phyloP scores from a whole-genome alignment of 1,139 yeast genomes.

The Debaryomyces robertsiae region DNA sequence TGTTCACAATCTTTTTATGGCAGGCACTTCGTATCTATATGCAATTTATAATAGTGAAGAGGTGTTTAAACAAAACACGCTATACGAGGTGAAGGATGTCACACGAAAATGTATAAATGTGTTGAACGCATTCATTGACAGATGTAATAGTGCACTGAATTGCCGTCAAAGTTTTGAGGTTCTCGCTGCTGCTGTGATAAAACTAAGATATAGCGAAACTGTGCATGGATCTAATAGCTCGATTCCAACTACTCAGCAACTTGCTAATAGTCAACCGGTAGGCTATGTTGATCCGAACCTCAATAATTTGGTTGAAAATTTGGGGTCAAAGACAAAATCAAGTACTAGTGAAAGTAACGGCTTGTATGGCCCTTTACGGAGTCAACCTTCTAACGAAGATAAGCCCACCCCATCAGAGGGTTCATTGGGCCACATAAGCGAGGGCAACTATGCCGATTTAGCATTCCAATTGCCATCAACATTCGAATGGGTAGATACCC shows the following conservation, averaged over 20 bases:
- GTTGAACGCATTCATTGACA: constrained; percentile 60
- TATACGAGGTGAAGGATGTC: constrained; percentile 55
- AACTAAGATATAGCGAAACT: constrained; percentile 55
- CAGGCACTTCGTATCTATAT: constrained; percentile 82
- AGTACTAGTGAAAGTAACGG: constrained; percentile 10
- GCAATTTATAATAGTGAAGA: constrained; percentile 69
- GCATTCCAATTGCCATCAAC: constrained; percentile 18
- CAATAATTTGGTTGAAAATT: constrained; percentile 37
- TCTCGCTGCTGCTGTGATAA: constrained; percentile 69
- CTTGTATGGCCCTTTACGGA: background rate
- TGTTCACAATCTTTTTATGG: constrained; percentile 84
- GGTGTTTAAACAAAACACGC: constrained; percentile 48
- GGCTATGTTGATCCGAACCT: constrained; percentile 44
- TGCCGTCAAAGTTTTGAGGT: constrained; percentile 75
- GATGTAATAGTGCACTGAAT: constrained; percentile 76
- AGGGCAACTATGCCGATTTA: background rate
- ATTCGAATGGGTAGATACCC: constrained; percentile 33
- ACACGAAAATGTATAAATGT: constrained; percentile 63
- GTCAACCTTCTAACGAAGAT: background rate
- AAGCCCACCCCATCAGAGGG: background rate
- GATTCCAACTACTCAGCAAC: constrained; percentile 27
- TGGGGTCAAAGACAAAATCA: constrained; percentile 14
- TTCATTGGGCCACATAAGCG: background rate
- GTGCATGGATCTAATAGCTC: constrained; percentile 26
- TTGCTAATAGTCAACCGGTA: constrained; percentile 31